Evolutionary conservation across 2,329 filamentous ascomycete species (phyloP).

Genomic region (Alternaria metachromatica): DNA sequence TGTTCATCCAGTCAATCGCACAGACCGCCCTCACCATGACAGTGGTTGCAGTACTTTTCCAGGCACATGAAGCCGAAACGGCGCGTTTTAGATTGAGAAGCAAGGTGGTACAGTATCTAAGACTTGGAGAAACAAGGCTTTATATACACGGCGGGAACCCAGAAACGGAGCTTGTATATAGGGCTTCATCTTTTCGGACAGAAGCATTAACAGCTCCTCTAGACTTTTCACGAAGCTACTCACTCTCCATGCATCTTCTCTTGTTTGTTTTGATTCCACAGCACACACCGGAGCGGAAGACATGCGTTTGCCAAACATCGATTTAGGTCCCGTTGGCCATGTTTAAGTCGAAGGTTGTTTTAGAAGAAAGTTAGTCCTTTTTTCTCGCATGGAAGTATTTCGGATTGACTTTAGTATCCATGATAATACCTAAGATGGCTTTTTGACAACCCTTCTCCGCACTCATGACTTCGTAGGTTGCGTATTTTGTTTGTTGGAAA

Average conservation of each 20-base stretch:
- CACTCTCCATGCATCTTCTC: background rate
- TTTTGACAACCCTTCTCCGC: background rate
- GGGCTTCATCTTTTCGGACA: background rate
- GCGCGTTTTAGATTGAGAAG: background rate
- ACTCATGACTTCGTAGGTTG: rapidly evolving
- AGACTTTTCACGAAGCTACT: background rate
- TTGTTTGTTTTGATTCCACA: background rate
- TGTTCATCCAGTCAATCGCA: no score
- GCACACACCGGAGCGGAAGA: background rate
- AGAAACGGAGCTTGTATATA: background rate
- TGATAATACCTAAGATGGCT: background rate
- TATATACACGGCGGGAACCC: rapidly evolving
- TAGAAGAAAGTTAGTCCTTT: background rate
- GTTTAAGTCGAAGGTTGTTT: background rate
- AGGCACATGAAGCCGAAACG: no score
- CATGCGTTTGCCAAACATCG: background rate
- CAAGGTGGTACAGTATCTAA: background rate
- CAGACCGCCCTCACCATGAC: no score
- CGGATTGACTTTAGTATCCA: background rate
- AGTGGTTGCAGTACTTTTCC: no score
- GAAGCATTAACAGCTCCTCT: background rate
- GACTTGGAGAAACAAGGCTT: background rate
- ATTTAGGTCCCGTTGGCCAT: background rate
- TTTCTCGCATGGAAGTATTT: background rate
- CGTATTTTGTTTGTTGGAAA: background rate